phyloP scores from a whole-genome alignment of 768 basidiomycete genomes.

The Amanita rimosa region DNA sequence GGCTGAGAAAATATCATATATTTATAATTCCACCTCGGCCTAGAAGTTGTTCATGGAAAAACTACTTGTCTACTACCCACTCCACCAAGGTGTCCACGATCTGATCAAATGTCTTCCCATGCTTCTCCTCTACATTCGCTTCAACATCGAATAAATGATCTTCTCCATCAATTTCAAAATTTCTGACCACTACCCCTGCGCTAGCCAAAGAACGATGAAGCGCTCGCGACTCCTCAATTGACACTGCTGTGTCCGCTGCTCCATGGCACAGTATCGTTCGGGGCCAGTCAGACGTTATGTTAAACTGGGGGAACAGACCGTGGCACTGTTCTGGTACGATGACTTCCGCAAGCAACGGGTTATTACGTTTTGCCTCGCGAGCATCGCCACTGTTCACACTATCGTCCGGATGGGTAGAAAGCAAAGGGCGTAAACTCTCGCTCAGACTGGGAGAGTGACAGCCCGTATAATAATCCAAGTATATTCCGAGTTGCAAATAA shows the following conservation, averaged over 20 bases:
- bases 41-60: neutral
- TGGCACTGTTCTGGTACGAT: slow-evolving; percentile 25
- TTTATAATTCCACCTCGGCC: neutral
- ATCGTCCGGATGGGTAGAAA: slow-evolving; percentile 6
- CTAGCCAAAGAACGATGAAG: slow-evolving; percentile 22
- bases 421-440: slow-evolving; percentile 20
- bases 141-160: slow-evolving; percentile 52
- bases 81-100: slow-evolving; percentile 24
- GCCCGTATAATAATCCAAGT: slow-evolving; percentile 49
- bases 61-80: slow-evolving; percentile 1
- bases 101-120: slow-evolving; percentile 24
- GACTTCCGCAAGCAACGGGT: slow-evolving; percentile 5
- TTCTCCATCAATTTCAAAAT: slow-evolving; percentile 27
- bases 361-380: slow-evolving; percentile 8
- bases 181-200: slow-evolving; percentile 22
- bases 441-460: slow-evolving; percentile 38
- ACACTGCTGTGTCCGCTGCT: slow-evolving; percentile 34
- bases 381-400: slow-evolving; percentile 15
- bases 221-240: slow-evolving; percentile 25
- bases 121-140: slow-evolving; percentile 27
- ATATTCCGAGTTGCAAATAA: slow-evolving; percentile 47
- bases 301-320: slow-evolving; percentile 37
- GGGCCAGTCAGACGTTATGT: slow-evolving; percentile 30
- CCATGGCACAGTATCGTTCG: slow-evolving; percentile 41
- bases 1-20: neutral